Conservation (phyloP, 2,329 filamentous ascomycete species). For the Metarhizium brunneum region DNA sequence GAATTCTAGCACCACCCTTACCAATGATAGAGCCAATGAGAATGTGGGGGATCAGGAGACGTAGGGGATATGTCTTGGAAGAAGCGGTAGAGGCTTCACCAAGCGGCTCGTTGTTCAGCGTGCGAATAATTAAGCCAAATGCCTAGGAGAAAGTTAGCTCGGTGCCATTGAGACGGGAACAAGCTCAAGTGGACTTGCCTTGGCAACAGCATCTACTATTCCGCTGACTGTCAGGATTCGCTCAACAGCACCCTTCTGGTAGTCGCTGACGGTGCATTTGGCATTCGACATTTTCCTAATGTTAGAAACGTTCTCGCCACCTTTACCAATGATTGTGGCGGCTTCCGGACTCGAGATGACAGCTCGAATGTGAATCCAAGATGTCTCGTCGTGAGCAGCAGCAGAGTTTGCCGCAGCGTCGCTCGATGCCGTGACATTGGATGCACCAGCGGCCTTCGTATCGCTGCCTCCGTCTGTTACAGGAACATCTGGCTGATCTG, state of each 20-base stretch:
- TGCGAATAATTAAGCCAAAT: slow-evolving; percentile 96
- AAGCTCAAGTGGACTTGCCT: slow-evolving; percentile 47
- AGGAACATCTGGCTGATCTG: slow-evolving; percentile 16
- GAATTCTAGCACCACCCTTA: slow-evolving; percentile 90
- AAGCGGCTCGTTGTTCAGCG: slow-evolving; percentile 92
- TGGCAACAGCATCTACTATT: slow-evolving; percentile 90
- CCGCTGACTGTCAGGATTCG: slow-evolving; percentile 96
- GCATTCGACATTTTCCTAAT: slow-evolving; percentile 91
- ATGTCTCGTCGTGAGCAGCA: slow-evolving; percentile 73
- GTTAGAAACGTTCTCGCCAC: slow-evolving; percentile 95
- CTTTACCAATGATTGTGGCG: slow-evolving; percentile 96
- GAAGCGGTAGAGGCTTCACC: slow-evolving; percentile 80
- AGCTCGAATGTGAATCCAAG: slow-evolving; percentile 93
- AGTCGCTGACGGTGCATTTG: slow-evolving; percentile 98
- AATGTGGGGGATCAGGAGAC: slow-evolving; percentile 90
- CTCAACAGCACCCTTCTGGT: slow-evolving; percentile 92
- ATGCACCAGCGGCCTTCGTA: slow-evolving; percentile 13
- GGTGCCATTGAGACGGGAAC: slow-evolving; percentile 7
- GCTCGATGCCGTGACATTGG: slow-evolving; percentile 17
- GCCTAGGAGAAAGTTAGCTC: slow-evolving; percentile 46
- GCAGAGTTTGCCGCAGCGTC: slow-evolving; percentile 32
- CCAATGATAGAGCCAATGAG: slow-evolving; percentile 98
- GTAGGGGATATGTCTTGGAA: slow-evolving; percentile 94
- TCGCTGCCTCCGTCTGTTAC: slow-evolving; percentile 22
- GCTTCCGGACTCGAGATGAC: slow-evolving; percentile 97